Percentiles rank a stretch among this genome's conserved stretches.
These are phyloP conservation scores for Aspergillus eucalypticola DNA, from an alignment of 2,329 filamentous ascomycete species.

Conservation along the genomic window DNA sequence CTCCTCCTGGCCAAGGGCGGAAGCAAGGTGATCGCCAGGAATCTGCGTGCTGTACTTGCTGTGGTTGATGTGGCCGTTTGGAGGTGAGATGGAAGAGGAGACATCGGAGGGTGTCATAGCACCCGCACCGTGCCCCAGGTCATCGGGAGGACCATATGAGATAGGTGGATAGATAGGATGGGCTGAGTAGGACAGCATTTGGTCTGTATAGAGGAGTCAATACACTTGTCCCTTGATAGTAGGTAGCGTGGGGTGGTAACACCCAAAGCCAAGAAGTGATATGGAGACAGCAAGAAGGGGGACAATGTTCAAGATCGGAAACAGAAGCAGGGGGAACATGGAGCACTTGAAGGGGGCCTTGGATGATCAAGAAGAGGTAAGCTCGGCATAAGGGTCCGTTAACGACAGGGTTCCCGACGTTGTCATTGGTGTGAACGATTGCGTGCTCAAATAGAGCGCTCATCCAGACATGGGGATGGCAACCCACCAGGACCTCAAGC, in stretches of 20 bases:
- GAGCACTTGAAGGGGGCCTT: slow-evolving; percentile 14
- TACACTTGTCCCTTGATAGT: slow-evolving; percentile 34
- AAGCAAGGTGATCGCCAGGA: slow-evolving; percentile 43
- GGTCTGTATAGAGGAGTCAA: slow-evolving; percentile 42
- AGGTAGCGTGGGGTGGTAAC: slow-evolving; percentile 27
- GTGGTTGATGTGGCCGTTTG: slow-evolving; percentile 42
- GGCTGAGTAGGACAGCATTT: slow-evolving; percentile 41
- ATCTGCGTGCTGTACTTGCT: slow-evolving; percentile 44
- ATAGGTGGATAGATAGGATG: slow-evolving; percentile 42
- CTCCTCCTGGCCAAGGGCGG: slow-evolving; percentile 65
- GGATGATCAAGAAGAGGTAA: slow-evolving; percentile 16
- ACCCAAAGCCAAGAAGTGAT: slow-evolving; percentile 14
- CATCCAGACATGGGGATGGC: slow-evolving; percentile 14
- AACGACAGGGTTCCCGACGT: slow-evolving; percentile 26
- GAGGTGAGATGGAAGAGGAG: slow-evolving; percentile 45
- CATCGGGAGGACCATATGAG: slow-evolving; percentile 38
- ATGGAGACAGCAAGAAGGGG: slow-evolving; percentile 14
- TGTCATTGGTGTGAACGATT: slow-evolving; percentile 39
- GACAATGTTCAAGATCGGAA: slow-evolving; percentile 10
- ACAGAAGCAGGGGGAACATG: slow-evolving; percentile 12
- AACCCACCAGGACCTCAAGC: background rate
- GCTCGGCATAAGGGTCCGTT: slow-evolving; percentile 23
- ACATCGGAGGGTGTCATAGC: slow-evolving; percentile 44
- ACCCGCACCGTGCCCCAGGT: slow-evolving; percentile 37
- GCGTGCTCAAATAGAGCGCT: slow-evolving; percentile 34